phyloP scores from a whole-genome alignment of 768 basidiomycete species.

The Calocera viscosa region DNA sequence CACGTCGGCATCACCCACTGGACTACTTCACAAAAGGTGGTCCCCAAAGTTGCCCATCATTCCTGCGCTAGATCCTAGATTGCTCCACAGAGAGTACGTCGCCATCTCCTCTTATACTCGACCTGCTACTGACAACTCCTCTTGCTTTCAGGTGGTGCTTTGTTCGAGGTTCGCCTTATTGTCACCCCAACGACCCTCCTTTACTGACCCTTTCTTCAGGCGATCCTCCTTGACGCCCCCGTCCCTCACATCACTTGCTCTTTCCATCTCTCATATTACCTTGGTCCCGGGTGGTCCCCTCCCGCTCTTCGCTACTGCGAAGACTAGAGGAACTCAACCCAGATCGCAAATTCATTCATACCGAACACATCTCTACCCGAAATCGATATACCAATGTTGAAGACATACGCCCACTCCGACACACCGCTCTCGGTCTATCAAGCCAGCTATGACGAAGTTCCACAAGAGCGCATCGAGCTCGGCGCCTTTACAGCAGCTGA shows the following conservation, averaged over 20 bases:
- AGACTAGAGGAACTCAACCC: neutral
- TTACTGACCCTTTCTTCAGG: neutral
- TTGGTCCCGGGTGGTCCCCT: neutral
- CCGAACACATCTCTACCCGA: neutral
- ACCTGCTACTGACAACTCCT: neutral
- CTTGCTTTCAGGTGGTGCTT: neutral
- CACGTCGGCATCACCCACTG: neutral
- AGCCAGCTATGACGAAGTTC: neutral
- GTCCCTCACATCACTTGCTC: neutral
- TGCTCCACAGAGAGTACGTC: slow-evolving; percentile 6
- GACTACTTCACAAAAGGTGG: slow-evolving; percentile 5
- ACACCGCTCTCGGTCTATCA: neutral
- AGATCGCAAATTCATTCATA: neutral
- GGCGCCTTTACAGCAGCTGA: neutral
- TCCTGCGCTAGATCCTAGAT: slow-evolving; percentile 9
- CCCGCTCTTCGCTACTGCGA: neutral
- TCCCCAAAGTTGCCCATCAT: slow-evolving; percentile 7
- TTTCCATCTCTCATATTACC: neutral
- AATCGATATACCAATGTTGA: neutral
- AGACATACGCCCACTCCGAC: neutral
- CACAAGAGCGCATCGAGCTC: neutral
- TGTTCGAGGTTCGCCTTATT: neutral
- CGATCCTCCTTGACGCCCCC: slow-evolving; percentile 1
- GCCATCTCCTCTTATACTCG: neutral
- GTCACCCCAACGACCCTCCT: neutral